Conservation (phyloP, 371 early-diverging fungal genomes). For the Mucor saturninus region DNA sequence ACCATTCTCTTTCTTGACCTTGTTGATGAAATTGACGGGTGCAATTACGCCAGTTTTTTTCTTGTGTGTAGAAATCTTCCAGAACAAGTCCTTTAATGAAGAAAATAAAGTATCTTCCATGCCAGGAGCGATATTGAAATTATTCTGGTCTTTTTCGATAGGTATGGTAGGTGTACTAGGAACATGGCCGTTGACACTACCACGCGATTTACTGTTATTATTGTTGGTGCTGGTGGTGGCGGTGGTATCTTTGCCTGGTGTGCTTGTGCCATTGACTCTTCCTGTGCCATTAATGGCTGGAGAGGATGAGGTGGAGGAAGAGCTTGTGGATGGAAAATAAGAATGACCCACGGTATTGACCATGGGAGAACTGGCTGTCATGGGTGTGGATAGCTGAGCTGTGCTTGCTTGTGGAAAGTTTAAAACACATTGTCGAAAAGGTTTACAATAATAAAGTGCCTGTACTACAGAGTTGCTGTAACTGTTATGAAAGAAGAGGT, state of each 20-base stretch:
- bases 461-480: conserved; percentile 97
- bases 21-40: conserved; percentile 86
- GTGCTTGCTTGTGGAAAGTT: conserved; percentile 59
- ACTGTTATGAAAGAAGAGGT: conserved; percentile 40
- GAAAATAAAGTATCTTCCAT: conserved; percentile 85
- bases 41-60: conserved; percentile 86
- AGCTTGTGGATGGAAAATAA: conserved; percentile 38
- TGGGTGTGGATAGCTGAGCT: conserved; percentile 8
- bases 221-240: no score
- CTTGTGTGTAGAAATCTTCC: conserved; percentile 80
- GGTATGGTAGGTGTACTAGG: conserved; percentile 11
- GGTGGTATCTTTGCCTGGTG: conserved; percentile 4
- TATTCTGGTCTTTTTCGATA: conserved; percentile 46
- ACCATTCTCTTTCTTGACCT: conserved; percentile 92
- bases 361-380: conserved; percentile 11
- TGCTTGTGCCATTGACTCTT: conserved; percentile 18
- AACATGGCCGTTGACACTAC: conserved; percentile 8
- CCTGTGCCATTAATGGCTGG: conserved; percentile 22
- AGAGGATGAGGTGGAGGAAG: conserved; percentile 38
- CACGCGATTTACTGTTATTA: conserved; percentile 7
- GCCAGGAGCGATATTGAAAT: conserved; percentile 54
- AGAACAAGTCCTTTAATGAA: conserved; percentile 87
- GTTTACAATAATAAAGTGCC: conserved; percentile 93
- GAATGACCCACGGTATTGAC: conserved; percentile 12
- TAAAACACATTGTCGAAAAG: conserved; percentile 92